These are phyloP conservation scores for Thalassiosira pacifica DNA, from an alignment of 352 stramenopile species.

Conservation along the genomic window DNA sequence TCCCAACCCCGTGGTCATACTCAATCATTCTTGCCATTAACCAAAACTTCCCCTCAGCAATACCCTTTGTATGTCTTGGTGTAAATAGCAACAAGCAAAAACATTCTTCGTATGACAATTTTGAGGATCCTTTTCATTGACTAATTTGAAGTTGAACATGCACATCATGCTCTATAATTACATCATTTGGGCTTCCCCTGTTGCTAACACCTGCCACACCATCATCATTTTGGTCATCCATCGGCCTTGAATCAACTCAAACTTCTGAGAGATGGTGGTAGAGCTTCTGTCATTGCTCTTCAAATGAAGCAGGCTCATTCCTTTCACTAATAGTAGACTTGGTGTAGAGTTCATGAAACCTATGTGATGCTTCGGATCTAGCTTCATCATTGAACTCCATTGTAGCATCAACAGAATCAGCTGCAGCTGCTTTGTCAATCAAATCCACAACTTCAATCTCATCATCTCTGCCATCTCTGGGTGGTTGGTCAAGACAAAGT, in stretches of 20 bases:
- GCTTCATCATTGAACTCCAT: too few relatives aligned
- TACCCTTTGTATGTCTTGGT: background rate
- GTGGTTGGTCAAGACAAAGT: too few relatives aligned
- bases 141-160: background rate
- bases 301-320: background rate
- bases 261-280: background rate
- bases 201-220: background rate
- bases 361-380: too few relatives aligned
- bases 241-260: background rate
- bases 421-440: too few relatives aligned
- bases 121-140: background rate
- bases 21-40: background rate
- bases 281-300: background rate
- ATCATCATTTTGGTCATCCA: background rate
- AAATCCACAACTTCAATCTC: too few relatives aligned
- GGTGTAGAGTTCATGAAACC: background rate
- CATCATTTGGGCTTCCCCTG: background rate
- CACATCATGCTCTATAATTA: background rate
- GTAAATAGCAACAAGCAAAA: background rate
- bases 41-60: background rate
- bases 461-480: too few relatives aligned
- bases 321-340: background rate
- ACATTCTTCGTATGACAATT: background rate
- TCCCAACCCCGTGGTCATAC: background rate
- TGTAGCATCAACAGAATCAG: background rate